A percentile compares a stretch with the other conserved stretches of the same genome.
These are phyloP conservation scores for Mycena maculata DNA, from an alignment of 768 basidiomycete genomes.

Conservation along the genomic window DNA sequence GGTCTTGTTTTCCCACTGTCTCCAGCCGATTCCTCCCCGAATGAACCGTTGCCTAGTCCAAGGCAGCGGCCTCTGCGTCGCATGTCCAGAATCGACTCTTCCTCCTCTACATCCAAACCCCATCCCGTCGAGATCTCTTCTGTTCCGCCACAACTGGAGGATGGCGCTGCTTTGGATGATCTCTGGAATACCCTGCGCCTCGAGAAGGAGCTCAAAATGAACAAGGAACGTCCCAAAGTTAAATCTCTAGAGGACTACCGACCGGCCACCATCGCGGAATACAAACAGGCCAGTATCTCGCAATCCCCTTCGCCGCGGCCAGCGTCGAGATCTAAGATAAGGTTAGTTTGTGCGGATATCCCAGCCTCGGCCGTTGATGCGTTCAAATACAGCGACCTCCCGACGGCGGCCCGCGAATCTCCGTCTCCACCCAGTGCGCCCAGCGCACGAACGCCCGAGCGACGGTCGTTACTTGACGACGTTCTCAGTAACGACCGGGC, in stretches of 20 bases:
- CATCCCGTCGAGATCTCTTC: constrained; percentile 25
- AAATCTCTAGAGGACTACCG: constrained; percentile 53
- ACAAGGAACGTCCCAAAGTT: constrained; percentile 57
- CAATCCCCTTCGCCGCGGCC: constrained; percentile 30
- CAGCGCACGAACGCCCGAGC: constrained; percentile 21
- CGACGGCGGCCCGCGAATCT: constrained; percentile 10
- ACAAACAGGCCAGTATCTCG: too few relatives aligned
- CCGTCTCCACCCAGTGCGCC: constrained; percentile 12
- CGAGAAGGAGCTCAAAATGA: constrained; percentile 56
- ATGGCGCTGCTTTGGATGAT: constrained; percentile 48
- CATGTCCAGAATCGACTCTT: constrained; percentile 20
- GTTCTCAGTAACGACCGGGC: constrained; percentile 26
- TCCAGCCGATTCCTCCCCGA: constrained; percentile 18
- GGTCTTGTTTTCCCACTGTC: constrained; percentile 28
- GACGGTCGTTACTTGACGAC: constrained; percentile 30
- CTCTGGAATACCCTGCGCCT: constrained; percentile 57
- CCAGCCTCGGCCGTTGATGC: neutral
- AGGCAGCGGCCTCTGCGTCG: constrained; percentile 23
- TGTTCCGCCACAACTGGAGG: constrained; percentile 35
- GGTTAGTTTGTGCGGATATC: constrained; percentile 21
- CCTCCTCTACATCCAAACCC: constrained; percentile 21
- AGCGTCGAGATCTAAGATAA: constrained; percentile 26
- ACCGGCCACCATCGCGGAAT: constrained; percentile 1
- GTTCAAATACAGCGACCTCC: neutral
- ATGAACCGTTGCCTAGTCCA: neutral